Evolutionary conservation across 2,329 filamentous ascomycete species (phyloP).

Genomic region (Cladosporium sphaerospermum): DNA sequence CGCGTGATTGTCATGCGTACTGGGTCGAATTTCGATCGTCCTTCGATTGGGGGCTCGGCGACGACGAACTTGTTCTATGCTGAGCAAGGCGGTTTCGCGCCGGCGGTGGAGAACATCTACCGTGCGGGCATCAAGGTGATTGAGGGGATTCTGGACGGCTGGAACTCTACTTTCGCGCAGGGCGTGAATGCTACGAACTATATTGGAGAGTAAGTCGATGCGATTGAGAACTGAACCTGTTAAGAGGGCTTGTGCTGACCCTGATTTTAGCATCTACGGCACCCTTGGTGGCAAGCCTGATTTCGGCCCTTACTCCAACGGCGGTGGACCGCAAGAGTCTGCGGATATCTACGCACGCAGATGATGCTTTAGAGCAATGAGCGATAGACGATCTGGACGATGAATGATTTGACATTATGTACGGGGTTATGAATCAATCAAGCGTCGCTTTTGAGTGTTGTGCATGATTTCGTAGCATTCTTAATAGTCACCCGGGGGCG

Average conservation of each 20-base stretch:
- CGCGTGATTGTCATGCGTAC: constrained; percentile 64
- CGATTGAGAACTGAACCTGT: background rate
- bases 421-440: no score
- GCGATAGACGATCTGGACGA: no score
- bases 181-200: constrained; percentile 60
- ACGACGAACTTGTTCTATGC: constrained; percentile 55
- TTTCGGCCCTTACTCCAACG: constrained; percentile 12
- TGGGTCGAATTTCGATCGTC: constrained; percentile 66
- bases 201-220: constrained; percentile 30
- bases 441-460: no score
- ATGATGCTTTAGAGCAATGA: background rate
- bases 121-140: constrained; percentile 60
- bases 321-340: background rate
- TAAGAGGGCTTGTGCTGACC: background rate
- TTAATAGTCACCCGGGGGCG: constrained; percentile 16
- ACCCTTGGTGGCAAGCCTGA: constrained; percentile 50
- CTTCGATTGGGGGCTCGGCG: constrained; percentile 51
- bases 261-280: constrained; percentile 49
- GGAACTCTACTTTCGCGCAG: constrained; percentile 52
- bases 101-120: constrained; percentile 61
- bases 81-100: constrained; percentile 58
- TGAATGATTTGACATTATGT: no score
- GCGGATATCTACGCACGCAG: background rate
- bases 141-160: constrained; percentile 55
- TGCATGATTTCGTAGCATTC: no score